A percentile compares a stretch with the other conserved stretches of the same genome.
These are phyloP conservation scores for Evernia prunastri DNA, from an alignment of 495 filamentous ascomycete species.

Conservation along the genomic window DNA sequence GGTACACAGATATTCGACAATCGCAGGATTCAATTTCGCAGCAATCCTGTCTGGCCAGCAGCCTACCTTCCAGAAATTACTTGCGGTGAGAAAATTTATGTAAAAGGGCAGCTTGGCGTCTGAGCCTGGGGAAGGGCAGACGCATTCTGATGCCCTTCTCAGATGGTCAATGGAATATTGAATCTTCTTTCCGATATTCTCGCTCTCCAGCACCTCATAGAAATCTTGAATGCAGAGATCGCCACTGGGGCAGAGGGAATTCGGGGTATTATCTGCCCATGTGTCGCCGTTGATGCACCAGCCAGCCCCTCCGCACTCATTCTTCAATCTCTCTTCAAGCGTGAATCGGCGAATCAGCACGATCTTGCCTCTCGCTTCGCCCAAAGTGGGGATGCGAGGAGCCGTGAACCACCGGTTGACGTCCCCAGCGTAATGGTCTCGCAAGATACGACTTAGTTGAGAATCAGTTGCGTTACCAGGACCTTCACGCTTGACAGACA, in stretches of 20 bases:
- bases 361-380: conserved; percentile 74
- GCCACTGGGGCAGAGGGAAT: conserved; percentile 64
- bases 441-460: conserved; percentile 64
- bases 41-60: conserved; percentile 95
- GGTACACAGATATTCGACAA: conserved; percentile 69
- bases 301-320: conserved; percentile 56
- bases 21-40: conserved; percentile 86
- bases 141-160: conserved; percentile 54
- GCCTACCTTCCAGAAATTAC: conserved; percentile 84
- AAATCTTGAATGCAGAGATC: conserved; percentile 88
- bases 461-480: conserved; percentile 72
- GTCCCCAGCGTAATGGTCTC: conserved; percentile 60
- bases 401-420: conserved; percentile 68
- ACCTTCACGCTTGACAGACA: conserved; percentile 89
- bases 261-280: conserved; percentile 86
- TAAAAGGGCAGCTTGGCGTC: conserved; percentile 59
- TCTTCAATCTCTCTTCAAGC: conserved; percentile 53
- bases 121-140: conserved; percentile 27
- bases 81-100: conserved; percentile 83
- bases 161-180: conserved; percentile 65
- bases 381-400: conserved; percentile 72
- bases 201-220: conserved; percentile 74
- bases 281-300: conserved; percentile 74
- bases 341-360: conserved; percentile 78
- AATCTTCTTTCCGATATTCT: conserved; percentile 77